Evolutionary conservation across 768 basidiomycete species (phyloP), one percentile per base, ranked within the genome.

Genomic region (Tremella fuciformis): DNA sequence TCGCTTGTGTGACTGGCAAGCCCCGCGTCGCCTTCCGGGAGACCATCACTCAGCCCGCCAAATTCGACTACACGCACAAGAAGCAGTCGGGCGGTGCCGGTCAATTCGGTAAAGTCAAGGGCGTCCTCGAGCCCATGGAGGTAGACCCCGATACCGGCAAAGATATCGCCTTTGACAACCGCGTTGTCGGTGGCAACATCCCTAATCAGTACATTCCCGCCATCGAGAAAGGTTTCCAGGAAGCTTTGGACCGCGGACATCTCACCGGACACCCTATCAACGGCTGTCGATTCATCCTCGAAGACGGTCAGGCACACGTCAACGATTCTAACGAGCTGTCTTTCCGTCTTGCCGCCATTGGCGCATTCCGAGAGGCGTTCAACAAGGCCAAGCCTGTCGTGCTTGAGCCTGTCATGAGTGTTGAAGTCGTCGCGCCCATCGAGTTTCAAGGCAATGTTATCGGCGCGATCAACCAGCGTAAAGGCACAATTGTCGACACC

Each of bases 61-160:
- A 87, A 47, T 99, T 97, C 80, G 81, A 82, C 59, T 94, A 89
- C 78, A 91, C 88, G 1, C 96, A 98, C 80, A 96, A 92, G 84
- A 99, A 98, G 80, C 96, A 99, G 78, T 88, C 88, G 0, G 96
- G 96, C 60, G 96, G 96, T 76, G 88, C 92, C 15, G 96, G 96
- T 52, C 96, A 99, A 77, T 99, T 87, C 76, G 96, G 88, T 57
- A 89, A 89, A 67, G 89, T 99, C 59, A 84, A 87, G 50, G 96
- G 96, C 6, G 83, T 83, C 69, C 84, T 98, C 60, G 94, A 96
- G 77, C 91, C 93, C 13, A 89, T 96, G 81, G 85, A 85, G 84
- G 67, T 81, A 76, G 84, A 86, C 68, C 72, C 78, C 24, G 88
- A 91, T 65, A 88, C 86, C 0, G 89, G 89, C 57, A 89, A 91